phyloP scores from a whole-genome alignment of 1,284 basidiomycete species.

The Cutaneotrichosporon arboriforme region DNA sequence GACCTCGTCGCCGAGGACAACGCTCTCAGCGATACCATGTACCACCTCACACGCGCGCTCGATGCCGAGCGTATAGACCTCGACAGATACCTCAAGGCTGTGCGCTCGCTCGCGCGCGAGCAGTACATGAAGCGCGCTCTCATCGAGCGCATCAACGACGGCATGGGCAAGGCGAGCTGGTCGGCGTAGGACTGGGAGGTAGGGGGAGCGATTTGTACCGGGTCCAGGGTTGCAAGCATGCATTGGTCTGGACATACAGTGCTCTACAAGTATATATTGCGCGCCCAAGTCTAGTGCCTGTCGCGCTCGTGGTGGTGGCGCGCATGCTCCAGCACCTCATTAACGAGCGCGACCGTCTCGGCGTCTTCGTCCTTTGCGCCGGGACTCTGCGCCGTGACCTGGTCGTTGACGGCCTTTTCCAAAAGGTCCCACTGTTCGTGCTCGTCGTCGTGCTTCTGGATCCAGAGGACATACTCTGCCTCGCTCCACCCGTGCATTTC shows the following conservation, averaged over 20 bases:
- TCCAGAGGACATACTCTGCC: conserved; percentile 62
- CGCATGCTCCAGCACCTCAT: conserved; percentile 15
- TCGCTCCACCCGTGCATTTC: conserved; percentile 84
- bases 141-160: conserved; percentile 74
- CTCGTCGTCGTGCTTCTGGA: conserved; percentile 38
- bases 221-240: too few relatives aligned
- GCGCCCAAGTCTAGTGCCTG: neutral
- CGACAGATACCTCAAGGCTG: conserved; percentile 82
- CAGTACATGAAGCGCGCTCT: conserved; percentile 72
- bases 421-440: conserved; percentile 36
- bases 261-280: too few relatives aligned
- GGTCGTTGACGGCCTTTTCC: conserved; percentile 40
- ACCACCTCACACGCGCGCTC: conserved; percentile 89
- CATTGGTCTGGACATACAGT: too few relatives aligned
- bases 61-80: conserved; percentile 88
- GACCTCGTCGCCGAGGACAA: conserved; percentile 97
- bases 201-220: too few relatives aligned
- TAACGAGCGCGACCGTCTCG: conserved; percentile 8
- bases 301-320: conserved; percentile 14
- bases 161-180: conserved; percentile 55
- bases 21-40: conserved; percentile 95
- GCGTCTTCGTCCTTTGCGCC: conserved; percentile 8
- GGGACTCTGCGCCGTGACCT: conserved; percentile 16
- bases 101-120: conserved; percentile 81
- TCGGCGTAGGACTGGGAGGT: conserved; percentile 13